Base-by-base conservation (phyloP, 257 asterid species). In the Anisodus acutangulus region DNA sequence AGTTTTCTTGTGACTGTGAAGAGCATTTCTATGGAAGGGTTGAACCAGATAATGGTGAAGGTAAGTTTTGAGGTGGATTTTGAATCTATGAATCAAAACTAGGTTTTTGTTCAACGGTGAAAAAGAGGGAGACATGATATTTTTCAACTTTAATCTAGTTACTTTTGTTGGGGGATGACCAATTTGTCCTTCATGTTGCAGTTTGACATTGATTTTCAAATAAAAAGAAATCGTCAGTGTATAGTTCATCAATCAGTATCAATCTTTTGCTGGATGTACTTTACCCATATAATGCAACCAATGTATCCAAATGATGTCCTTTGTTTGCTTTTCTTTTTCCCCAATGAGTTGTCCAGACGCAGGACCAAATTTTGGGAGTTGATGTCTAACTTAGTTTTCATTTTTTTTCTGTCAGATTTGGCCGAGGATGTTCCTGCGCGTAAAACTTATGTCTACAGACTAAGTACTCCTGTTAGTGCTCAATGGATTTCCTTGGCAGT, bases 391-490 rank as follows among this genome's bases (percentile, higher is more conserved):
- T 53, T n/a, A 5, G 45, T 55, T 51, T 83, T 53, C 58, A 51
- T 79, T 74, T 74, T 4, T 55, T 76, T 3, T 16, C 43, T 63
- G 78, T 79, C 88, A 97, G 99, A 94, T 95, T 83, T 91, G 91
- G 89, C 95, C 88, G 89, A 92, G 88, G 98, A 97, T 84, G 98
- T 91, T 87, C 98, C 98, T 53, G 95, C 97, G 9, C 90, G 92
- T 80, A 97, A 93, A 92, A 97, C 98, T 70, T 97, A 89, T 80
- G 94, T 93, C 63, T 97, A 97, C 88, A 93, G 85, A 89, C 86
- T 97, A 91, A 93, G 92, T 82, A 91, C 93, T 91, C 98, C 99
- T 87, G 98, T 97, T 81, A 91, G 97, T 89, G 95, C 99, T 85
- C 94, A 91, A 78, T 97, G 95, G 94, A 93, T 97, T 87, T 93